phyloP scores from a whole-genome alignment of 2,329 filamentous ascomycete genomes.

The Waltergamsia citrina region DNA sequence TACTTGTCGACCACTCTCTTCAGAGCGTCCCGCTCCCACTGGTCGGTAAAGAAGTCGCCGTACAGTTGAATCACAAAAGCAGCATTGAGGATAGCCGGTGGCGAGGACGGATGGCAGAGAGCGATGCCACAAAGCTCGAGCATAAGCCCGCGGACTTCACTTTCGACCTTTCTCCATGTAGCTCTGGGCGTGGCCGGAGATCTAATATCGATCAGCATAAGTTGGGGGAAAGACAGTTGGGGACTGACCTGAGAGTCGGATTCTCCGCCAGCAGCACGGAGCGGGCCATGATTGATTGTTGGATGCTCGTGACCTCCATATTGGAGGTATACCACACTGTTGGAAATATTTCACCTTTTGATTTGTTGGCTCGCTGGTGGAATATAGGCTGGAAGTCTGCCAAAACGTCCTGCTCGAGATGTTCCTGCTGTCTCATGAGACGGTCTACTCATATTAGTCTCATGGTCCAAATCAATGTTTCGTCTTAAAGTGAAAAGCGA shows the following conservation, averaged over 20 bases:
- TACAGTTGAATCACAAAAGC: slow-evolving; percentile 30
- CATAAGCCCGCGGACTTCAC: slow-evolving; percentile 24
- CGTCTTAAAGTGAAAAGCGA: neutral
- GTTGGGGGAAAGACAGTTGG: no score
- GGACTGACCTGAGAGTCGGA: slow-evolving; percentile 20
- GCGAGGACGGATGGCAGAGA: slow-evolving; percentile 24
- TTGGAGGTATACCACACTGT: slow-evolving; percentile 27
- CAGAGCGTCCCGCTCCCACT: slow-evolving; percentile 24
- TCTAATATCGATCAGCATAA: slow-evolving; percentile 7
- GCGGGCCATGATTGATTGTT: slow-evolving; percentile 27
- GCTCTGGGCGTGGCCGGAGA: slow-evolving; percentile 14
- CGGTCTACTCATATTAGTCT: slow-evolving; percentile 14
- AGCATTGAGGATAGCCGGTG: slow-evolving; percentile 26
- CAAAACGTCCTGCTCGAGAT: slow-evolving; percentile 21
- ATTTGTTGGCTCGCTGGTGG: slow-evolving; percentile 20
- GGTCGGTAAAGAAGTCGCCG: slow-evolving; percentile 29
- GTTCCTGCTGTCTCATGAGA: slow-evolving; percentile 23
- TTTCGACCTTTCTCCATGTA: slow-evolving; percentile 24
- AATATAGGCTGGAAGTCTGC: slow-evolving; percentile 22
- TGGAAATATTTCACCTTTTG: slow-evolving; percentile 28
- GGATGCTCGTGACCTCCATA: slow-evolving; percentile 28
- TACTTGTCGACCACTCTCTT: slow-evolving; percentile 33
- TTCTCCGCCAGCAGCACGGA: slow-evolving; percentile 29
- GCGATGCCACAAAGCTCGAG: slow-evolving; percentile 29
- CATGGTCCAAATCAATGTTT: no score